These are phyloP conservation scores for Nicotiana undulata DNA, from an alignment of 257 asterid species.

Conservation along the genomic window DNA sequence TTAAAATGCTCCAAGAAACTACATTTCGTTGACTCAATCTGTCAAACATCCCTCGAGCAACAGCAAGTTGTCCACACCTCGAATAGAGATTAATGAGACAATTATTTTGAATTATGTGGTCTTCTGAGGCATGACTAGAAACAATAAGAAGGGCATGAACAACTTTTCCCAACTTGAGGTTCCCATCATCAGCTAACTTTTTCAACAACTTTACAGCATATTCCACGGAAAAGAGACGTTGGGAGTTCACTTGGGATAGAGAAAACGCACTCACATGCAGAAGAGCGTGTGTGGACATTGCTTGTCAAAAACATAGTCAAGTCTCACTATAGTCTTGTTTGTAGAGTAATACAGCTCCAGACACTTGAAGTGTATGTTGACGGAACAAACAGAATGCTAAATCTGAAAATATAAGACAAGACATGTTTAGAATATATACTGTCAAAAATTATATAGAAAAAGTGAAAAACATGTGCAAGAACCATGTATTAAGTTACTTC, in stretches of 20 bases:
- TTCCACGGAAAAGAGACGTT: background rate
- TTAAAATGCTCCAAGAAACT: conserved; percentile 68
- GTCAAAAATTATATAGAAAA: background rate
- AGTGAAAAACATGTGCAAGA: background rate
- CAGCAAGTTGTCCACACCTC: conserved; percentile 43
- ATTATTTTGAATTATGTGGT: conserved; percentile 49
- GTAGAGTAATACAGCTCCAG: background rate
- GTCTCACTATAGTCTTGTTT: background rate
- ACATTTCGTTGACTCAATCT: conserved; percentile 58
- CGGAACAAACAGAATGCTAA: background rate
- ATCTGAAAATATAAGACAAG: background rate
- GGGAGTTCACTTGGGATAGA: background rate
- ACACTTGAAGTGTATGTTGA: background rate
- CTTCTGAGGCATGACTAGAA: conserved; percentile 33
- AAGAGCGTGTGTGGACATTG: background rate
- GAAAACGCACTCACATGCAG: background rate
- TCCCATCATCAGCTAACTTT: conserved; percentile 36
- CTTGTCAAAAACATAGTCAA: background rate
- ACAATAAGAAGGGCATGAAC: conserved; percentile 65
- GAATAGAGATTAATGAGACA: conserved; percentile 52
- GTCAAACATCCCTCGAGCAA: conserved; percentile 61
- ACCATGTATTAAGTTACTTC: background rate
- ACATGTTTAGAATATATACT: background rate
- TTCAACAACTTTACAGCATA: conserved; percentile 39
- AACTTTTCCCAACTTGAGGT: conserved; percentile 44